Conservation (phyloP, 805 yeast species). For the Groenewaldozyma tartarivorans region DNA sequence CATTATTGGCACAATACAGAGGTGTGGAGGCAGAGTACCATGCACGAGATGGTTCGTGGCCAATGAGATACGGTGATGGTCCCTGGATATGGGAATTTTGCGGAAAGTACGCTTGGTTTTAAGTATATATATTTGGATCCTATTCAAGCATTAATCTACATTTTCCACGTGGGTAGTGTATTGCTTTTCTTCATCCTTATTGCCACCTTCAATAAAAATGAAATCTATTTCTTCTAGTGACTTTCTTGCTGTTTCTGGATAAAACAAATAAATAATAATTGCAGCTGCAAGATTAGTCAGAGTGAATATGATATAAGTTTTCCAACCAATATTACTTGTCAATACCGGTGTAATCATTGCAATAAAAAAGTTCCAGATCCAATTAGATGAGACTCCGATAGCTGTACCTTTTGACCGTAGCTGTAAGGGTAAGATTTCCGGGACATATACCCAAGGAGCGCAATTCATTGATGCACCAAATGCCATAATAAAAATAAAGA, state of each 20-base stretch:
- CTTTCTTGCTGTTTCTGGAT: slow-evolving; percentile 33
- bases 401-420: slow-evolving; percentile 44
- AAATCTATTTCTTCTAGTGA: slow-evolving; percentile 15
- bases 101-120: slow-evolving; percentile 44
- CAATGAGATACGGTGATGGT: slow-evolving; percentile 27
- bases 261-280: slow-evolving; percentile 23
- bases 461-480: slow-evolving; percentile 22
- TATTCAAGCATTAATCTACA: too few relatives aligned
- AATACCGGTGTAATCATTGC: slow-evolving; percentile 47
- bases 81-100: slow-evolving; percentile 33
- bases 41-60: slow-evolving; percentile 24
- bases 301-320: slow-evolving; percentile 43
- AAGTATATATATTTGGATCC: slow-evolving; percentile 1
- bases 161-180: too few relatives aligned
- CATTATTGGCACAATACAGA: neutral
- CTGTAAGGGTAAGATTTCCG: slow-evolving; percentile 44
- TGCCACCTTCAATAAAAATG: neutral
- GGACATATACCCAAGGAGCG: slow-evolving; percentile 35
- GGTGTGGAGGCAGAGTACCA: slow-evolving; percentile 2
- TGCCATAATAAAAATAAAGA: slow-evolving; percentile 18
- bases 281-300: slow-evolving; percentile 47
- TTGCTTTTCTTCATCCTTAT: too few relatives aligned
- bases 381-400: slow-evolving; percentile 45
- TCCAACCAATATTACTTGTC: slow-evolving; percentile 30
- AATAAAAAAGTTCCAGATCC: slow-evolving; percentile 49